Conservation (phyloP, 805 yeast genomes). For the Candida corydali region DNA sequence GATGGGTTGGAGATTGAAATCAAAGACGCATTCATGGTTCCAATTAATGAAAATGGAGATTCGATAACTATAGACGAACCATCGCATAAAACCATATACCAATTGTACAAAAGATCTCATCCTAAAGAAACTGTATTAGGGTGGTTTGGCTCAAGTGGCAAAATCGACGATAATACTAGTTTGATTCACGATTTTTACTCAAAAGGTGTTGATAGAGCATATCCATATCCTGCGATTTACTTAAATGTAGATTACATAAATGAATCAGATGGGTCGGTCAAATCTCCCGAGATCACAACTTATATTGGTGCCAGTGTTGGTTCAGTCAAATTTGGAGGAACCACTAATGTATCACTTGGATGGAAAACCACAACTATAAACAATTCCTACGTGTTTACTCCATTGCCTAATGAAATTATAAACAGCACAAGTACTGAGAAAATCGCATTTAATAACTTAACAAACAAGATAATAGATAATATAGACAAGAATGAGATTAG, state of each 20-base stretch:
- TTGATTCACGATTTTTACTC: slow-evolving; percentile 78
- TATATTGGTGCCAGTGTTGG: slow-evolving; percentile 78
- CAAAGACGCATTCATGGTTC: slow-evolving; percentile 75
- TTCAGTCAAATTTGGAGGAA: slow-evolving; percentile 16
- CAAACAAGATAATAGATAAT: slow-evolving; percentile 29
- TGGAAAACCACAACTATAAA: slow-evolving; percentile 34
- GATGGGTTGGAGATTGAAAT: slow-evolving; percentile 75
- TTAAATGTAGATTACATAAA: slow-evolving; percentile 63
- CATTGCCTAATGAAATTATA: slow-evolving; percentile 62
- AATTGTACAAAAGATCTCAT: slow-evolving; percentile 69
- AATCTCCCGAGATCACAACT: slow-evolving; percentile 57
- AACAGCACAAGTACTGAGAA: slow-evolving; percentile 54
- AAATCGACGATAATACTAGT: slow-evolving; percentile 67
- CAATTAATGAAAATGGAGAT: slow-evolving; percentile 69
- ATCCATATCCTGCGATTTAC: slow-evolving; percentile 75
- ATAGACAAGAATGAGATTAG: slow-evolving; percentile 19
- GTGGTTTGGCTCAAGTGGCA: slow-evolving; percentile 69
- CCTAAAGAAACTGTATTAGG: slow-evolving; percentile 79
- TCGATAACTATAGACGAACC: slow-evolving; percentile 75
- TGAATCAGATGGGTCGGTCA: slow-evolving; percentile 33
- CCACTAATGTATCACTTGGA: slow-evolving; percentile 21
- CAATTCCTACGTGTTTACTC: slow-evolving; percentile 63
- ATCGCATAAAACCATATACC: slow-evolving; percentile 65
- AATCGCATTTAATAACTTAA: slow-evolving; percentile 48
- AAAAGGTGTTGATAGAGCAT: slow-evolving; percentile 63